phyloP scores from a whole-genome alignment of 352 stramenopile genomes.

The Phytophthora citrophthora region DNA sequence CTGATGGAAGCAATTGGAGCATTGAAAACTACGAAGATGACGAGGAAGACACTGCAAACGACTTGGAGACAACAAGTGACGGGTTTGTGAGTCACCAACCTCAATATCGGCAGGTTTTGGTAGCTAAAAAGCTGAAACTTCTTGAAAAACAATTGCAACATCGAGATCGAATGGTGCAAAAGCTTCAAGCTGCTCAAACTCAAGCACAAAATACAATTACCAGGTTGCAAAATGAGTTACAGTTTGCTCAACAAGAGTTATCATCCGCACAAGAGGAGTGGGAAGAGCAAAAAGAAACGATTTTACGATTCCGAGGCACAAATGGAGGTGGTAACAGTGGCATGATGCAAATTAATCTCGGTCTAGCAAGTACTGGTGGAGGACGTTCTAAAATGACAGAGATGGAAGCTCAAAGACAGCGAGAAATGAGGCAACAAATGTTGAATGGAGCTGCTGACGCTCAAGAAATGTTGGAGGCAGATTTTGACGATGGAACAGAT shows the following conservation, averaged over 20 bases:
- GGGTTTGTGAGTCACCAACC: constrained; percentile 58
- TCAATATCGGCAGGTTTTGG: constrained; percentile 44
- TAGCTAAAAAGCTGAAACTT: constrained; percentile 63
- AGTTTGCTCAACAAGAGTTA: constrained; percentile 53
- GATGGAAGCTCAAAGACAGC: constrained; percentile 44
- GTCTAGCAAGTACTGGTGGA: constrained; percentile 10
- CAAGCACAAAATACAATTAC: constrained; percentile 35
- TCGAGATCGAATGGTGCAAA: constrained; percentile 47
- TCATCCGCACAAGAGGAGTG: constrained; percentile 58
- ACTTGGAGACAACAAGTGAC: constrained; percentile 18
- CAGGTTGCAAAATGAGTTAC: constrained; percentile 41
- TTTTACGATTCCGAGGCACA: constrained; percentile 50
- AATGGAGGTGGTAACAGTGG: constrained; percentile 16
- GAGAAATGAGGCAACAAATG: constrained; percentile 62
- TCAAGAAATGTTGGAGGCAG: constrained; percentile 61
- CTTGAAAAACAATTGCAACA: constrained; percentile 55
- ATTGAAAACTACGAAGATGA: constrained; percentile 18
- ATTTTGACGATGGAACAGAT: constrained; percentile 23
- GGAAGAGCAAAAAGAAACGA: constrained; percentile 65
- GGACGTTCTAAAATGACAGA: constrained; percentile 33
- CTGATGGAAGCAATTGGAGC: constrained; percentile 12
- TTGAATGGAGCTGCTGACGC: constrained; percentile 60
- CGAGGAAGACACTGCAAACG: constrained; percentile 21
- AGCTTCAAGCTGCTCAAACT: constrained; percentile 32
- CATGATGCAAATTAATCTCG: constrained; percentile 35